These are phyloP conservation scores for Aspergillus carbonarius DNA, from an alignment of 2,329 filamentous ascomycete genomes.

Conservation along the genomic window DNA sequence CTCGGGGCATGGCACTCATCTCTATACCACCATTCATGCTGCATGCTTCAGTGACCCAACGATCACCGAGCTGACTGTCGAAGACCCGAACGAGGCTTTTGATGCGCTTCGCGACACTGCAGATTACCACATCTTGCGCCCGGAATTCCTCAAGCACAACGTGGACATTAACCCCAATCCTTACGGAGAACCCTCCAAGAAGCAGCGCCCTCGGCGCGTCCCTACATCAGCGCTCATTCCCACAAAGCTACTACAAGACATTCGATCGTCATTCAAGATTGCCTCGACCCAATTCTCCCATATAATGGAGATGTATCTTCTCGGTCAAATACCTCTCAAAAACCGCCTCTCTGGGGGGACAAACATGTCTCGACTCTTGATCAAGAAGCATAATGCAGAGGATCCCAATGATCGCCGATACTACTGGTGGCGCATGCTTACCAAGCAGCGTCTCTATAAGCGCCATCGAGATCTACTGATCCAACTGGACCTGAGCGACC, in stretches of 20 bases:
- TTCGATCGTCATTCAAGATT: slow-evolving; percentile 58
- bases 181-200: slow-evolving; percentile 33
- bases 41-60: slow-evolving; percentile 65
- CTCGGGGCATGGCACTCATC: slow-evolving; percentile 71
- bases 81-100: slow-evolving; percentile 79
- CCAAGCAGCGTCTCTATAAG: slow-evolving; percentile 63
- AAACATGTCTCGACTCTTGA: slow-evolving; percentile 53
- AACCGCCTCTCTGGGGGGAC: slow-evolving; percentile 50
- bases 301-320: slow-evolving; percentile 62
- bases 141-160: slow-evolving; percentile 49
- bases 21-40: slow-evolving; percentile 79
- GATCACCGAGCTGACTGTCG: slow-evolving; percentile 82
- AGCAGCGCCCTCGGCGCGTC: slow-evolving; percentile 39
- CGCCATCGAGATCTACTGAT: slow-evolving; percentile 59
- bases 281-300: slow-evolving; percentile 61
- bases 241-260: slow-evolving; percentile 47
- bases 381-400: slow-evolving; percentile 46
- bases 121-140: slow-evolving; percentile 58
- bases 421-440: slow-evolving; percentile 65
- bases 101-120: slow-evolving; percentile 64
- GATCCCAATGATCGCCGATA: slow-evolving; percentile 59
- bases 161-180: slow-evolving; percentile 50
- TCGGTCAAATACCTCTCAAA: slow-evolving; percentile 54
- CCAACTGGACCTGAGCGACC: slow-evolving; percentile 58
- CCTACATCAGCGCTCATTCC: slow-evolving; percentile 58